Conservation (phyloP, 2,329 filamentous ascomycete species). For the Xylariaceae sp. region DNA sequence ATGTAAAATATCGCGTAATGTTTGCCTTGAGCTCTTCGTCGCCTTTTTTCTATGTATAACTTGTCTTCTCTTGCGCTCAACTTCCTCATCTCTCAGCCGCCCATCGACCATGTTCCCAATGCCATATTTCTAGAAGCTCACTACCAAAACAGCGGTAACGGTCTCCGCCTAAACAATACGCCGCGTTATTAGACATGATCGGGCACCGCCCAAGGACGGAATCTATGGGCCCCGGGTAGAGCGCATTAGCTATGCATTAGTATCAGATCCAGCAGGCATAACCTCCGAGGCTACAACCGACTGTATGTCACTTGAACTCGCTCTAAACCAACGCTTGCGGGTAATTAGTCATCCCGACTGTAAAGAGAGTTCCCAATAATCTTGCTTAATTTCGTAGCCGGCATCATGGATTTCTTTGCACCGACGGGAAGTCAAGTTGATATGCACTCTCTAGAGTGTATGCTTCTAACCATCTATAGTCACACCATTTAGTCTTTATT, state of each 20-base stretch:
- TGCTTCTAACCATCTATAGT: slow-evolving; percentile 53
- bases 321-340: slow-evolving; percentile 72
- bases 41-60: slow-evolving; percentile 69
- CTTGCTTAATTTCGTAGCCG: slow-evolving; percentile 62
- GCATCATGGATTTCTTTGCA: slow-evolving; percentile 70
- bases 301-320: slow-evolving; percentile 20
- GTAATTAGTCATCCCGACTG: slow-evolving; percentile 70
- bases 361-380: slow-evolving; percentile 42
- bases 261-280: slow-evolving; percentile 60
- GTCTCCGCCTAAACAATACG: slow-evolving; percentile 64
- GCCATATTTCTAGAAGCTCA: slow-evolving; percentile 61
- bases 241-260: slow-evolving; percentile 62
- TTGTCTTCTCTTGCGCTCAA: slow-evolving; percentile 48
- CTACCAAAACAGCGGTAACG: slow-evolving; percentile 55
- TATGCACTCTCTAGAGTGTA: slow-evolving; percentile 47
- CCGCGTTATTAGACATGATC: slow-evolving; percentile 61
- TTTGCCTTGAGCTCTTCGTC: slow-evolving; percentile 53
- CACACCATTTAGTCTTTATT: slow-evolving; percentile 61
- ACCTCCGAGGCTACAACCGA: slow-evolving; percentile 49
- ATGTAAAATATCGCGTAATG: slow-evolving; percentile 58
- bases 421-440: slow-evolving; percentile 59
- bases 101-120: slow-evolving; percentile 71
- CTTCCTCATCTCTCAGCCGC: slow-evolving; percentile 59
- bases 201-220: slow-evolving; percentile 61
- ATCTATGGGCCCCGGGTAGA: slow-evolving; percentile 59